phyloP scores from a whole-genome alignment of 345 rosid genomes.

The Populus simonii region DNA sequence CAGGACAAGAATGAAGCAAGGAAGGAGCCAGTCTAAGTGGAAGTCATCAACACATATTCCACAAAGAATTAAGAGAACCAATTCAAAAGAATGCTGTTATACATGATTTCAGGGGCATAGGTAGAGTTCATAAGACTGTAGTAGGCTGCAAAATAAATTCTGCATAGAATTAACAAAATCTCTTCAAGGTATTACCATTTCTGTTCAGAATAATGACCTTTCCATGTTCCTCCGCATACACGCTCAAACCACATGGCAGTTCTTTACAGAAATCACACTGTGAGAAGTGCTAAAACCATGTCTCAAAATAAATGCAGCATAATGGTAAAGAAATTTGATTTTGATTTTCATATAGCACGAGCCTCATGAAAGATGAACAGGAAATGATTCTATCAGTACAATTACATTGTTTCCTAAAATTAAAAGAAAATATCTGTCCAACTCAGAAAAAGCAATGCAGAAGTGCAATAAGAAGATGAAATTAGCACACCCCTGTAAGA shows the following conservation, averaged over 20 bases:
- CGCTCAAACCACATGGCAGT: neutral
- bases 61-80: too few species aligned
- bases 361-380: neutral
- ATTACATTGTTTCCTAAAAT: neutral
- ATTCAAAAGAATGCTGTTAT: neutral
- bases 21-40: neutral
- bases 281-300: too few species aligned
- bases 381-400: neutral
- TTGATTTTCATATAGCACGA: neutral
- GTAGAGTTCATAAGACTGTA: neutral
- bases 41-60: neutral
- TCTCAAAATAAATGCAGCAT: neutral
- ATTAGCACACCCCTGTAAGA: neutral
- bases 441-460: neutral
- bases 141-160: neutral
- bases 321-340: neutral
- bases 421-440: neutral
- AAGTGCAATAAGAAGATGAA: neutral
- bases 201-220: neutral
- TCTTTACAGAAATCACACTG: too few species aligned
- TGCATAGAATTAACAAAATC: neutral
- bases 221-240: neutral
- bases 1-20: neutral
- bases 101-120: neutral
- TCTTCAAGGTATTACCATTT: neutral